A percentile compares a stretch with the other conserved stretches of the same genome.
These are phyloP conservation scores for Phytopythium aichiense DNA, from an alignment of 352 stramenopile genomes.

Conservation along the genomic window DNA sequence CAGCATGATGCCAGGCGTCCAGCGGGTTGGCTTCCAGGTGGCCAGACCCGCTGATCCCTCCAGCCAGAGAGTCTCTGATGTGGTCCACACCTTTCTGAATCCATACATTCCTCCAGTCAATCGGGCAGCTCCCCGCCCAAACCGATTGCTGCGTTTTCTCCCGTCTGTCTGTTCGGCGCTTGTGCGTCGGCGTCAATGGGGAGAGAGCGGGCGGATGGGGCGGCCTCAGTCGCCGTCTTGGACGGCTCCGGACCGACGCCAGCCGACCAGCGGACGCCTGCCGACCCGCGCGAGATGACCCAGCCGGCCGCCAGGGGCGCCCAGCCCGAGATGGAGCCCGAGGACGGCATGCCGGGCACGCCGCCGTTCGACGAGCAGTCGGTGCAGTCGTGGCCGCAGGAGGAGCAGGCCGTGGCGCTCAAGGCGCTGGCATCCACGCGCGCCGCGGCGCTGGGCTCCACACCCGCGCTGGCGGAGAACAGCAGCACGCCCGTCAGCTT, in stretches of 20 bases:
- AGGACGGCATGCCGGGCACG: conserved; percentile 57
- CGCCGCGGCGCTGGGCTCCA: conserved; percentile 6
- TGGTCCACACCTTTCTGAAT: neutral
- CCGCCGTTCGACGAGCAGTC: conserved; percentile 43
- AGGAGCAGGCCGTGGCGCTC: conserved; percentile 2
- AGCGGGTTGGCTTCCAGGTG: too few relatives aligned
- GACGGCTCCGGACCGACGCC: neutral
- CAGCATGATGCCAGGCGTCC: too few relatives aligned
- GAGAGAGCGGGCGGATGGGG: neutral
- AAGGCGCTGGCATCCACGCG: conserved; percentile 11
- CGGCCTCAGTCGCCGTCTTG: neutral
- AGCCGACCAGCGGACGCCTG: neutral
- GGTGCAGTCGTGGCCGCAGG: conserved; percentile 27
- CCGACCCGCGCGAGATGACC: neutral
- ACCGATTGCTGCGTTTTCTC: neutral
- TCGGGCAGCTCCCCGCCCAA: neutral
- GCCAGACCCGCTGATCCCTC: too few relatives aligned
- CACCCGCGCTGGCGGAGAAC: conserved; percentile 17
- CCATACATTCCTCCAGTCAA: neutral
- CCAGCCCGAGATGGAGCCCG: conserved; percentile 13
- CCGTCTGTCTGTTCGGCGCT: neutral
- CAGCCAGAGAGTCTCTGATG: neutral
- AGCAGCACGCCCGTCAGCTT: conserved; percentile 8
- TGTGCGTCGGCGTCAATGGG: neutral
- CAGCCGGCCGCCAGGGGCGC: neutral